Base-by-base conservation (phyloP, 2,329 filamentous ascomycete species). In the Coccinonectria pachysandricola region DNA sequence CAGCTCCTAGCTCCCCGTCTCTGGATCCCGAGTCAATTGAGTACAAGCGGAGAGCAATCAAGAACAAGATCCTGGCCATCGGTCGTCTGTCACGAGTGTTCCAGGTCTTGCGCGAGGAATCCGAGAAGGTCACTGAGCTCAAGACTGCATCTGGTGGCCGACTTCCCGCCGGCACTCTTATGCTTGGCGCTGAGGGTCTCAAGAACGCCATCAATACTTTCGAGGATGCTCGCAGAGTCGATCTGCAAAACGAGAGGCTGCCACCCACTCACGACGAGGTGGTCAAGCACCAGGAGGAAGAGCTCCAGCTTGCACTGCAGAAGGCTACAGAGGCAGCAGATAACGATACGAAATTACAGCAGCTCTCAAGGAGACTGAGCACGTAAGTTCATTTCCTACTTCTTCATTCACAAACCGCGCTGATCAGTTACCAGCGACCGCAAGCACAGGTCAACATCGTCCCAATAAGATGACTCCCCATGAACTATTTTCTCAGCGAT, bases 31-130 rank as follows among this genome's bases (percentile, higher is more conserved):
- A 94, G 26, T 87, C 80, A 27, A 84, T 79, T 45, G 91, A 98
- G 53, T 88, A 80, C 66, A 96, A 95, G 70, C 75, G 91, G 49
- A 79, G 87, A 23, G 87, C 87, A 4, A 94, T 98, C 71, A 96
- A 96, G 71, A 98, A 98, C 76, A 98, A 98, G 68, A 96, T 98
- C 50, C 65, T 98, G 45, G 91, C 91, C 34, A 98, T 98, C 49
- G 91, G 91, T 15, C 84, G 91, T 43, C 69, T 98, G 39, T 96
- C 91, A 19, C 83, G 91, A 46, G 91, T 98, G 35, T 98, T 98
- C 78, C 91, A 98, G 56, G 91, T 98, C 26, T 62, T 98, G 45
- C 85, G 91, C 48, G 91, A 98, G 60, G 91, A 98, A 59, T 93
- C 87, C 2, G 91, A 98, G 65, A 76, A 81, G 46, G 87, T 98